Conservation (phyloP, 75 land plant species). For the Chamaecyparis obtusa region DNA sequence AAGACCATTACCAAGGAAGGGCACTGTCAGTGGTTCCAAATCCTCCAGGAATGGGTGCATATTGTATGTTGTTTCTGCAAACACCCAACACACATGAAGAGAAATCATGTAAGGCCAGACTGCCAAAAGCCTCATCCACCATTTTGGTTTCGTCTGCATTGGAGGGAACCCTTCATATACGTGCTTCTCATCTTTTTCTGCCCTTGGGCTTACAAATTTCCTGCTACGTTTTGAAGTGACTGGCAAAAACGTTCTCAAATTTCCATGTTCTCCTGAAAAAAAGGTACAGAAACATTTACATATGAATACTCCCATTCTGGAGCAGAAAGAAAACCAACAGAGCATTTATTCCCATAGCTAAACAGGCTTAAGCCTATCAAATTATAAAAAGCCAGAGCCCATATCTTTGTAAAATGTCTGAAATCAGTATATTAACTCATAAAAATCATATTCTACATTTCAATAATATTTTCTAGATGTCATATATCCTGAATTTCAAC, state of each 20-base stretch:
- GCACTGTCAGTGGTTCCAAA: conserved; percentile 22
- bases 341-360: not conserved
- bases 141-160: conserved; percentile 62
- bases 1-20: too few relatives aligned
- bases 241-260: not conserved
- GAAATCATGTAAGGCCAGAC: conserved; percentile 64
- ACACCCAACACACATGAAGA: conserved; percentile 53
- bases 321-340: not conserved
- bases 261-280: not conserved
- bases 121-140: conserved; percentile 71
- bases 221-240: not conserved
- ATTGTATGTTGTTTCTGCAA: conserved; percentile 63
- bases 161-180: conserved; percentile 46
- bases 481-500: not conserved
- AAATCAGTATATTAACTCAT: not conserved
- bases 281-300: not conserved
- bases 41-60: conserved; percentile 56
- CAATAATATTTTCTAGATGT: not conserved
- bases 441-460: not conserved
- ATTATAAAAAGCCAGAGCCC: not conserved
- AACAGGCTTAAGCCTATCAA: not conserved
- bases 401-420: not conserved
- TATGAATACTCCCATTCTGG: not conserved
- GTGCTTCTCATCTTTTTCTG: conserved; percentile 45
- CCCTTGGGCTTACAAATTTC: conserved; percentile 8